phyloP scores from a whole-genome alignment of 768 basidiomycete genomes.

The Auricularia sp. region DNA sequence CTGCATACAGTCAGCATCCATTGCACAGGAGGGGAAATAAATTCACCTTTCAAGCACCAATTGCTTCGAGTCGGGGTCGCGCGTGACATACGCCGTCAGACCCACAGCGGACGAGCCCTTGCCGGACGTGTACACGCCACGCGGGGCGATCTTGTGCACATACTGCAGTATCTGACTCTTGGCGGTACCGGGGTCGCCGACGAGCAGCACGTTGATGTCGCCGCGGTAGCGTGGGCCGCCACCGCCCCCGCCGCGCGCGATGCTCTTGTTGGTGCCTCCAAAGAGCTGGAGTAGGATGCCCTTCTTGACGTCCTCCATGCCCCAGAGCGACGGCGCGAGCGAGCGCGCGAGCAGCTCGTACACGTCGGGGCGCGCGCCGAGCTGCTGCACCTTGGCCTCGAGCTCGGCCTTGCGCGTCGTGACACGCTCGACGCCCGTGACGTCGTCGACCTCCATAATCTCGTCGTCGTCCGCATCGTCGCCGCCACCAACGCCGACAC shows the following conservation, averaged over 20 bases:
- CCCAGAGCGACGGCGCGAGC: constrained; percentile 92
- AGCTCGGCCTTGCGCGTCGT: constrained; percentile 47
- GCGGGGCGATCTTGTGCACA: constrained; percentile 96
- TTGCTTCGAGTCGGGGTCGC: constrained; percentile 97
- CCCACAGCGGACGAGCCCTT: constrained; percentile 98
- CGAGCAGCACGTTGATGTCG: constrained; percentile 94
- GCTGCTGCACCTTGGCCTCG: constrained; percentile 64
- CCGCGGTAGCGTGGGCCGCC: constrained; percentile 95
- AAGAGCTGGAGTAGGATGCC: constrained; percentile 93
- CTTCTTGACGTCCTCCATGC: constrained; percentile 99
- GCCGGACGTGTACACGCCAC: constrained; percentile 95
- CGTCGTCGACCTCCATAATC: constrained; percentile 18
- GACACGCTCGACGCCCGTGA: constrained; percentile 30
- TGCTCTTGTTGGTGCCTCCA: constrained; percentile 95
- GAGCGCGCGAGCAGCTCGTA: constrained; percentile 79
- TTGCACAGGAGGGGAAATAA: not conserved
- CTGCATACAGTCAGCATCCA: constrained; percentile 26
- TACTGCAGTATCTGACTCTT: constrained; percentile 97
- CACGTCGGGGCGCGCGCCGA: constrained; percentile 67
- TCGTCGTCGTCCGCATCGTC: constrained; percentile 54
- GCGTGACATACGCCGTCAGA: constrained; percentile 95
- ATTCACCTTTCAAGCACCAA: constrained; percentile 87
- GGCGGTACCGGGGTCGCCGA: constrained; percentile 94
- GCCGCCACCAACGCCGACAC: constrained; percentile 56
- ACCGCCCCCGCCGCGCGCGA: constrained; percentile 84